Conservation (phyloP, 2,329 filamentous ascomycete genomes). For the Botrytis fabae region DNA sequence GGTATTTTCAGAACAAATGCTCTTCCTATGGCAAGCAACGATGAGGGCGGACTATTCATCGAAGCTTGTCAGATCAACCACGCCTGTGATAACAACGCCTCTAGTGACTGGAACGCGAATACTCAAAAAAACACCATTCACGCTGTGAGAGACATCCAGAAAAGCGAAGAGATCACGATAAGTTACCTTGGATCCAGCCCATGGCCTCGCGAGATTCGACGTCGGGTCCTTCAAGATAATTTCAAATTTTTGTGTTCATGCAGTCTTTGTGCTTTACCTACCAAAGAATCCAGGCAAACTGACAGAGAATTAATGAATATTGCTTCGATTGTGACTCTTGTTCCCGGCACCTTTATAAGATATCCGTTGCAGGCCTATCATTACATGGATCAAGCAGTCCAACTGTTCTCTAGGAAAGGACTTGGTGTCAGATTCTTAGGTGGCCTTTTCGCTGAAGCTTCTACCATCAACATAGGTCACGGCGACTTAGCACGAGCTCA, state of each 20-base stretch:
- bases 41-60: neutral
- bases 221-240: neutral
- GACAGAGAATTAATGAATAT: neutral
- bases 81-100: neutral
- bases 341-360: neutral
- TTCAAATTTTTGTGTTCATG: neutral
- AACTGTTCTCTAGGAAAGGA: neutral
- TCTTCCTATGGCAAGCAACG: neutral
- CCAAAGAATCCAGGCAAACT: neutral
- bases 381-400: neutral
- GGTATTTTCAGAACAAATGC: neutral
- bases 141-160: neutral
- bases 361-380: neutral
- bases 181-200: neutral
- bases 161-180: neutral
- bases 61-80: neutral
- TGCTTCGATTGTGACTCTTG: neutral
- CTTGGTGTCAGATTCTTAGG: neutral
- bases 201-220: neutral
- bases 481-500: neutral
- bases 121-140: neutral
- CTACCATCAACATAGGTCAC: neutral
- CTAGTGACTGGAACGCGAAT: neutral
- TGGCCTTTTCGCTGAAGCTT: neutral
- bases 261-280: neutral